Evolutionary conservation across 768 basidiomycete species (phyloP), one percentile per base, ranked within the genome.

Genomic region (Nevesoporus exiguus): DNA sequence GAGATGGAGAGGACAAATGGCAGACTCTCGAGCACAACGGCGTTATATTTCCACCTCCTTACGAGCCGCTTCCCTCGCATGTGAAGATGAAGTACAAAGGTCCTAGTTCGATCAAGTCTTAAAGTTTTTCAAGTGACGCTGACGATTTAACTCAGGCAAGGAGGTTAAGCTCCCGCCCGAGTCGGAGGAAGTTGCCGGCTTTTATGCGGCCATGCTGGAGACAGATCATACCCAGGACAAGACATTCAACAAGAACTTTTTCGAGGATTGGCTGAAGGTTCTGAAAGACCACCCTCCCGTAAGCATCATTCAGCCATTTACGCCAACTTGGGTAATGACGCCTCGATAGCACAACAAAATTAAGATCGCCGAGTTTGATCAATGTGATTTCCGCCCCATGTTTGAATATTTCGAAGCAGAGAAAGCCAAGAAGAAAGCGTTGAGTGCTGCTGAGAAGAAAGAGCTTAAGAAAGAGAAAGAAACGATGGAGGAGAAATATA

Each of bases 41-140:
- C 47, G 94, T 99, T 36, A 80, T 94, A 58, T 99, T 99, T 73
- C 97, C 97, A 57, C 93, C 93, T 46, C 87, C 94, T 3, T 99
- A 99, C 68, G 86, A 92, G 63, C 80, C 88, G 8, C 75, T 97
- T 50, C 93, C 97, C 2, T 71, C 77, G 8, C 64, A 83, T 65
- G 83, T 97, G 69, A 96, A 90, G 78, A 92, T 99, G 93, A 87
- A 85, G 66, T 99, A 99, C 69, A 82, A 95, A 60, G 95, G 96
- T 93, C 67, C 52, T 80, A 70, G 56, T 58, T 31, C 43, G 39
- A 37, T 58, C 34, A 37, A 52, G 42, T 62, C 49, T 55, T 52
- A 45, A 44, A 33, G 37, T 52, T 49, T 47, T 46, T 14, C 37
- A 31, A 41, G 24, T 34, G 47, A 49, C 30, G 45, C 59, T 70